Percentiles rank a stretch among this genome's conserved stretches.
phyloP scores from a whole-genome alignment of 371 early-diverging fungal species.

The Apophysomyces ossiformis region DNA sequence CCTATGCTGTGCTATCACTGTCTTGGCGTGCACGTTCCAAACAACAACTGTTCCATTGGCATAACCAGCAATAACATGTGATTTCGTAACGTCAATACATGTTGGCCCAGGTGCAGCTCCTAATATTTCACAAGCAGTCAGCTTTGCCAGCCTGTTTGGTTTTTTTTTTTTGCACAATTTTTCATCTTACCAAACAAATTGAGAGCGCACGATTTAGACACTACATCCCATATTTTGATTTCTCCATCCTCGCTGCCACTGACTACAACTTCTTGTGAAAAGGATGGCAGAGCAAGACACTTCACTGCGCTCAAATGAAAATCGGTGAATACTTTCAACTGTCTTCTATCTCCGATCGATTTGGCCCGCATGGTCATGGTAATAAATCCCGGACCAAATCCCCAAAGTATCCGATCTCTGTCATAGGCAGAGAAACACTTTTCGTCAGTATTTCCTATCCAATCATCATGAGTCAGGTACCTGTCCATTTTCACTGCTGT shows the following conservation, averaged over 20 bases:
- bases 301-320: constrained; percentile 50
- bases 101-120: constrained; percentile 27
- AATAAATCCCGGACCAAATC: constrained; percentile 41
- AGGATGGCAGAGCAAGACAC: constrained; percentile 30
- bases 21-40: constrained; percentile 41
- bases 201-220: constrained; percentile 26
- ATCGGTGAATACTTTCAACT: constrained; percentile 41
- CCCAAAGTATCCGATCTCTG: constrained; percentile 56
- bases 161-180: background rate
- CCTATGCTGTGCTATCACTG: constrained; percentile 18
- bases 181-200: constrained; percentile 28
- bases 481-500: constrained; percentile 39
- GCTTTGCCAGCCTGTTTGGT: too few relatives aligned
- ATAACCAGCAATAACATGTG: constrained; percentile 45
- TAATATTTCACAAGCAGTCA: background rate
- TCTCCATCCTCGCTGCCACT: constrained; percentile 53
- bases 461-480: constrained; percentile 8
- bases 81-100: constrained; percentile 23
- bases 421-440: too few relatives aligned
- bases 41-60: constrained; percentile 43
- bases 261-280: constrained; percentile 29
- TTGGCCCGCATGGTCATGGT: constrained; percentile 37
- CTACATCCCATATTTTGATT: constrained; percentile 47
- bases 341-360: constrained; percentile 21
- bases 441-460: too few relatives aligned